Base-by-base conservation (phyloP, 306 rosid species). In the Acmispon strigosus region DNA sequence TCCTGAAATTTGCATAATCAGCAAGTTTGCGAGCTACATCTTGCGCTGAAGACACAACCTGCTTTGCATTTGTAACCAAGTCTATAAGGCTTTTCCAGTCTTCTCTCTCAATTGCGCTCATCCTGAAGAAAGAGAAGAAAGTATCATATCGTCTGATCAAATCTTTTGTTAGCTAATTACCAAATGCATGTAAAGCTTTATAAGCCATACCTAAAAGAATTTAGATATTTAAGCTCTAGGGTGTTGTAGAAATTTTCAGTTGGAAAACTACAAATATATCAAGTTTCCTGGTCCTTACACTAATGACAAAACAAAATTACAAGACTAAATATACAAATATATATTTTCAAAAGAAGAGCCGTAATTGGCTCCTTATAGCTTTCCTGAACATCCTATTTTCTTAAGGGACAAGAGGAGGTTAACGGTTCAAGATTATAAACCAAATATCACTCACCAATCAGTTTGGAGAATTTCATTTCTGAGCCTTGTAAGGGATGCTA, bases 381-480 rank as follows among this genome's bases (percentile, higher is more conserved):
- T 48, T 44, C 32, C 49, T 32, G 36, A 22, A 62, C 62, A 58
- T 59, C 69, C 60, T 52, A 32, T 37, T 39, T 60, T 29, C 73
- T 47, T 47, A 69, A 63, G 69, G 68, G 59, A 48, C 69, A 65
- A 27, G 75, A 39, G 8, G 65, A 14, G 51, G 34, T 34, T 41
- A 72, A 24, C 66, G n/a, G 63, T 70, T 69, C 10, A 79, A 66
- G 66, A 55, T 27, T 71, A 22, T 43, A 61, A 34, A 61, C n/a
- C 43, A 73, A 72, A 41, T 53, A 56, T 56, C 67, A 77, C 88
- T 89, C 62, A 94, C 96, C 99, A 94, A 85, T 94, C 96, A 9
- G 99, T 94, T 79, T 89, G 90, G 77, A 94, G 86, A 84, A 94
- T 89, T 86, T 94, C 99, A 74, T 82, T 87, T 79, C 99, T 89